Conservation (phyloP, 495 filamentous ascomycete genomes). For the Stereocaulon alpinum region DNA sequence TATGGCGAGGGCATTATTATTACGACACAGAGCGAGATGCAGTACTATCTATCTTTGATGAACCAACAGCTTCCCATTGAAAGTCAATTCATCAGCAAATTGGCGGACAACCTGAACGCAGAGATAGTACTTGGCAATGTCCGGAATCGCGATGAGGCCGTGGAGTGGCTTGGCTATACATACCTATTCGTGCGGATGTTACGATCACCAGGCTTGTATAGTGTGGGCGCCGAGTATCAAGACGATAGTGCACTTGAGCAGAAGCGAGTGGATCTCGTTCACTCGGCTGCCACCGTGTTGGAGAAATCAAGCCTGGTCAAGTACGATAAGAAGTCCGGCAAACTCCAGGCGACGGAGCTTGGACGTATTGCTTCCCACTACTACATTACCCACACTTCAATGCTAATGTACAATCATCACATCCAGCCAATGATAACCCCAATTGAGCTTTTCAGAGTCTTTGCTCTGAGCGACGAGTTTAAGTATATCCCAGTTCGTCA, state of each 20-base stretch:
- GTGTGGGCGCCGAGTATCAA: conserved; percentile 90
- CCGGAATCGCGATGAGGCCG: conserved; percentile 85
- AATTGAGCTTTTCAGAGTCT: conserved; percentile 95
- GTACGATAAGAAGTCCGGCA: conserved; percentile 90
- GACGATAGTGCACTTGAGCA: conserved; percentile 87
- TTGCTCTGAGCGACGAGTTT: conserved; percentile 94
- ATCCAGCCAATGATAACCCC: conserved; percentile 85
- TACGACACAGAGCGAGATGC: conserved; percentile 85
- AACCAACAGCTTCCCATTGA: conserved; percentile 98
- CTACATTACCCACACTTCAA: conserved; percentile 93
- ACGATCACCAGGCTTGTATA: conserved; percentile 88
- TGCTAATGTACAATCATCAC: conserved; percentile 92
- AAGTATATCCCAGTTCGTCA: conserved; percentile 97
- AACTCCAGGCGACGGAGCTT: conserved; percentile 82
- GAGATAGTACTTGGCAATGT: conserved; percentile 94
- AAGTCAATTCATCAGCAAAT: conserved; percentile 83
- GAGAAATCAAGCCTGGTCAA: conserved; percentile 83
- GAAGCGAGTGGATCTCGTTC: conserved; percentile 90
- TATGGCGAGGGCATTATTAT: conserved; percentile 99
- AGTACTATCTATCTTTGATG: conserved; percentile 91
- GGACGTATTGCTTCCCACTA: conserved; percentile 95
- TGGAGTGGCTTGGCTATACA: conserved; percentile 97
- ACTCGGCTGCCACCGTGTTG: conserved; percentile 81
- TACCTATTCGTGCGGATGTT: conserved; percentile 98
- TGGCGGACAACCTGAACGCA: conserved; percentile 95